Evolutionary conservation across 164 flowering plant genomes (phyloP).

Genomic region (Litsea cubeba): DNA sequence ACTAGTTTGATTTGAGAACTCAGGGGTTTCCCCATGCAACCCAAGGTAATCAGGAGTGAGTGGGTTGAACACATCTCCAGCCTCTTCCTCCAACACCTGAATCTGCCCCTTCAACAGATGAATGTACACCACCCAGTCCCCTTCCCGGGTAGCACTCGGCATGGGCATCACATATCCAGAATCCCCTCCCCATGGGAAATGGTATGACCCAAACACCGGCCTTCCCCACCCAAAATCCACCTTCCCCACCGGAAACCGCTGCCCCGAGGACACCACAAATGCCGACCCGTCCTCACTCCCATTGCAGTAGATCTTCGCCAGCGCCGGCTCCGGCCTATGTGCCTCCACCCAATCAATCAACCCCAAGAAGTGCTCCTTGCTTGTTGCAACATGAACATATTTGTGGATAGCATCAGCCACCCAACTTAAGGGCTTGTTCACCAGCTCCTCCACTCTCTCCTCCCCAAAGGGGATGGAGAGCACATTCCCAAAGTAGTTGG

Average conservation of each 20-base stretch:
- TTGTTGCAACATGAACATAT: conserved; percentile 11
- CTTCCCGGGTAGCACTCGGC: conserved; percentile 23
- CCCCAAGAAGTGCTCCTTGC: conserved; percentile 31
- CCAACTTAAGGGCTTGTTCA: conserved; percentile 19
- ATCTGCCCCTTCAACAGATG: conserved; percentile 16
- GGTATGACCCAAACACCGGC: conserved; percentile 30
- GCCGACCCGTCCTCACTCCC: conserved; percentile 27
- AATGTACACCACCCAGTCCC: conserved; percentile 53
- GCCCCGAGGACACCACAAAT: conserved; percentile 33
- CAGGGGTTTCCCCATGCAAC: not conserved
- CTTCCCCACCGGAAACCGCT: conserved; percentile 21
- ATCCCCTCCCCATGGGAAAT: conserved; percentile 32
- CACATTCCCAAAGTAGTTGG: conserved; percentile 32
- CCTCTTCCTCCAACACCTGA: conserved; percentile 11
- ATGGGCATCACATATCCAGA: conserved; percentile 40
- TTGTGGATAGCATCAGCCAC: conserved; percentile 23
- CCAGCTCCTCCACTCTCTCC: conserved; percentile 10
- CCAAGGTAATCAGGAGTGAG: conserved; percentile 6
- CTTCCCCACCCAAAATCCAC: conserved; percentile 41
- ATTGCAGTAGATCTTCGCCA: conserved; percentile 23
- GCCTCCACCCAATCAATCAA: conserved; percentile 36
- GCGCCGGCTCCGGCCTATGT: conserved; percentile 21
- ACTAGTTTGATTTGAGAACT: too few species aligned
- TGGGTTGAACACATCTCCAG: conserved; percentile 11
- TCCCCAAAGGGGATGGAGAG: conserved; percentile 30